A percentile compares a stretch with the other conserved stretches of the same genome.
Conservation (phyloP, 2,329 filamentous ascomycete genomes). For the Hymenoscyphus salicellus region DNA sequence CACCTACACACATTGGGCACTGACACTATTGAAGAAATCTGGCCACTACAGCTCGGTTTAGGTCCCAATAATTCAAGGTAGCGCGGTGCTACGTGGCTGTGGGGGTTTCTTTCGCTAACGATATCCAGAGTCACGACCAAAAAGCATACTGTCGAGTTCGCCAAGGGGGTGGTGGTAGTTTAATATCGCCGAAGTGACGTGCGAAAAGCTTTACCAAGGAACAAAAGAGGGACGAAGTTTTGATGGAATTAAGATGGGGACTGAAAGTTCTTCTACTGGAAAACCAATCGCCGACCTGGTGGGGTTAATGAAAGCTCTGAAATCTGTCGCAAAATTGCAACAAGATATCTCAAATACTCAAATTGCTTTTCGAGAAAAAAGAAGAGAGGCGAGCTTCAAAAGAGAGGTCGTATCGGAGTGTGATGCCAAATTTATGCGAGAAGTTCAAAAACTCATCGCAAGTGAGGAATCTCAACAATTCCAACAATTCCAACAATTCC, state of each 20-base stretch:
- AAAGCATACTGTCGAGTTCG: neutral
- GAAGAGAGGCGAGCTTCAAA: slow-evolving; percentile 24
- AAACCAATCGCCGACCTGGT: slow-evolving; percentile 12
- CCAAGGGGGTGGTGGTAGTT: neutral
- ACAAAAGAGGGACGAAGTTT: neutral
- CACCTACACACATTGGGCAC: neutral
- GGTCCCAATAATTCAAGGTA: neutral
- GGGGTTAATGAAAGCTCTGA: slow-evolving; percentile 19
- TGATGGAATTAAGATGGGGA: neutral
- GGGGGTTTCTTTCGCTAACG: neutral
- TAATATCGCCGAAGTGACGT: neutral
- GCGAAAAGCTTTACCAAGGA: neutral
- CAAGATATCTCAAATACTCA: slow-evolving; percentile 18
- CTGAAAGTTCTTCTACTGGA: slow-evolving; percentile 1
- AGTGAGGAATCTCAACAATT: slow-evolving; percentile 16
- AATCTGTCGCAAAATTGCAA: slow-evolving; percentile 18
- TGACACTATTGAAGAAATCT: neutral
- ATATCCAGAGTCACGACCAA: neutral
- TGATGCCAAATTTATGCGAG: slow-evolving; percentile 29
- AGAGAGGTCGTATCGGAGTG: slow-evolving; percentile 21
- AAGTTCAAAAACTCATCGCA: slow-evolving; percentile 24
- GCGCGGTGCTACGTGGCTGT: slow-evolving; percentile 1
- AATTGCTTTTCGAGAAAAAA: slow-evolving; percentile 26
- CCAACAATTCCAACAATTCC: slow-evolving; percentile 16
- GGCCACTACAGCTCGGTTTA: neutral